These are phyloP conservation scores for Tylopilus balloui DNA, from an alignment of 768 basidiomycete species.

Conservation along the genomic window DNA sequence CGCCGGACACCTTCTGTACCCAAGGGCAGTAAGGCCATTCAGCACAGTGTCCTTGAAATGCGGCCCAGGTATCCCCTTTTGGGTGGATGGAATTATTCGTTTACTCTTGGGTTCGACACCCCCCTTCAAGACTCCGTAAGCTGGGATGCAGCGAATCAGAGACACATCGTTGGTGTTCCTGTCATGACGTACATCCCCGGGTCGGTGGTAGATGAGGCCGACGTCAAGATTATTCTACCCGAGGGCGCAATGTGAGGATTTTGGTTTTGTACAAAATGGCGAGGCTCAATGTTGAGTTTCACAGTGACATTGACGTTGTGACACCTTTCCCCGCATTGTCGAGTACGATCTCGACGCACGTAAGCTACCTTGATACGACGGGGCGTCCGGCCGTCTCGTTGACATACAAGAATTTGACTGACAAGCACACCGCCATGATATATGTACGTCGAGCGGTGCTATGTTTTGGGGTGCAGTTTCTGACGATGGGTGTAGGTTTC, in stretches of 20 bases:
- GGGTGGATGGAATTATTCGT: slow-evolving; percentile 97
- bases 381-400: slow-evolving; percentile 81
- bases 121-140: slow-evolving; percentile 68
- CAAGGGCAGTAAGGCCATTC: slow-evolving; percentile 47
- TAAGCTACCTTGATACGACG: slow-evolving; percentile 86
- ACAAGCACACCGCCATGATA: slow-evolving; percentile 74
- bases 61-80: slow-evolving; percentile 87
- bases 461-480: background rate
- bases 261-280: slow-evolving; percentile 10
- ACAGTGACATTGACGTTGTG: slow-evolving; percentile 70
- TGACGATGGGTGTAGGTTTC: slow-evolving; percentile 56
- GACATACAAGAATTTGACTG: slow-evolving; percentile 67
- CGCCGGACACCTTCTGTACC: slow-evolving; percentile 62
- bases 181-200: slow-evolving; percentile 80
- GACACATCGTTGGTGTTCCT: slow-evolving; percentile 76
- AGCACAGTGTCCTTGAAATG: slow-evolving; percentile 72
- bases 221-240: slow-evolving; percentile 77
- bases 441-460: slow-evolving; percentile 56
- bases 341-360: slow-evolving; percentile 60
- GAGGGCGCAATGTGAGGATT: slow-evolving; percentile 87
- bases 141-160: slow-evolving; percentile 58
- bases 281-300: slow-evolving; percentile 10
- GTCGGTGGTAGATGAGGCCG: slow-evolving; percentile 75
- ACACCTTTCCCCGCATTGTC: slow-evolving; percentile 75
- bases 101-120: slow-evolving; percentile 93